Evolutionary conservation across 1,284 basidiomycete genomes (phyloP), one percentile per base, ranked within the genome.

Genomic region (Inonotus hispidus): DNA sequence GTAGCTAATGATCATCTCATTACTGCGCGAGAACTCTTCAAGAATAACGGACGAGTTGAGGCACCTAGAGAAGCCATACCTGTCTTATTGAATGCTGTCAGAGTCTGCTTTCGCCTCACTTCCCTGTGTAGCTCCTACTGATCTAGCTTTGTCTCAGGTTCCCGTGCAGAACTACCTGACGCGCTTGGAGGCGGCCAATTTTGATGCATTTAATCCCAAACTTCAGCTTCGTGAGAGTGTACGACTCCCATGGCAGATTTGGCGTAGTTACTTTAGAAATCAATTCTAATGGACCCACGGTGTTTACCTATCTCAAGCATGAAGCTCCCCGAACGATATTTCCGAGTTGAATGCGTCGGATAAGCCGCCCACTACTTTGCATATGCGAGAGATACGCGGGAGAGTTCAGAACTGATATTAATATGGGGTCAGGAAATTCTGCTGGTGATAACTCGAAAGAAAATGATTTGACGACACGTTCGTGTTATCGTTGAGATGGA

Each of bases 1-100:
- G 75, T 91, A 19, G 95, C 93, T 43, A 94, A 96, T 75, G 93
- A 96, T 74, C 90, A 98, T 73, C 73, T 98, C 65, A 79, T 88
- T 66, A 94, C 93, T 2, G 92, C 93, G 1, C 82, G 92, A 47
- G 82, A 85, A 58, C 86, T 90, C 80, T 82, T 95, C 69, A 82
- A 84, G 66, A 79, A 83, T 23, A 41, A 38, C 16, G 58, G 77
- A 63, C 82, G 75, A 37, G 83, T 82, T 27, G 83, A 77, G 67
- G 81, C 92, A 52, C 90, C 90, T 13, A 66, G 64, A 29, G 75
- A 74, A 58, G 90, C 83, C 27, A 82, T 92, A 79, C 88, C 91
- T 2, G 79, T 94, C 27, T 93, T 97, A 73, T 75, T 93, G 35
- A 76, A 83, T 61, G 90, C 85, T 66, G 93, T 93, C 69, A 65